Base-by-base conservation (phyloP, 345 rosid genomes). In the Acer yangbiense region DNA sequence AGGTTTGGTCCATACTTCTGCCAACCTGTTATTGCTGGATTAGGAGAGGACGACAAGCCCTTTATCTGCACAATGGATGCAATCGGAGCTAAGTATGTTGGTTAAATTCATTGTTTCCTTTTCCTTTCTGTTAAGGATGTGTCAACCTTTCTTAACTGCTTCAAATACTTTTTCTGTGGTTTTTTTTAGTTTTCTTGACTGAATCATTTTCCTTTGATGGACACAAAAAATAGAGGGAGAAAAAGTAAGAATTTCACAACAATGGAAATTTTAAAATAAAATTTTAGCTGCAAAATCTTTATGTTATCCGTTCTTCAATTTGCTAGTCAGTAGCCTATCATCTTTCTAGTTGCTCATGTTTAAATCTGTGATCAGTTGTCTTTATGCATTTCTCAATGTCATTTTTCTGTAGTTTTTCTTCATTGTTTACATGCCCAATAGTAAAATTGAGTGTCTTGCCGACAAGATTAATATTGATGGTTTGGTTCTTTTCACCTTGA, bases 11-110 rank as follows among this genome's bases (percentile, higher is more conserved):
- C 98, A 43, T 96, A 94, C 87, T 89, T 96, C 83, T 92, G 97
- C 81, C 98, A 96, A 77, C 98, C 99, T 23, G 98, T 96, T 27
- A 92, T 96, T 87, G 98, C 97, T 66, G 99, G 99, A 63, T 82
- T 96, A 86, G 89, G 97, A 69, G 98, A 89, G 54, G 98, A 94
- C 74, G 91, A 92, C 84, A 92, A 92, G 84, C 99, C 99, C 48
- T 96, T 96, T 80, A 94, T 96, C 73, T 96, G 99, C 84, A 96
- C 99, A 13, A 93, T 92, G 99, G 99, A 96, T 82, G 92, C 95
- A 0, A 93, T 93, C 83, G 98, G 98, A 78, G 99, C 97, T 71
- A 94, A 94, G 99, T 96, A 89, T 69, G 94, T 83, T 82, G 58
- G 48, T 80, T 57, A 72, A 8, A 63, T 54, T 20, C 6, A 50